These are phyloP conservation scores for Lunasporangiospora selenospora DNA, from an alignment of 192 early-diverging fungal genomes.

Conservation along the genomic window DNA sequence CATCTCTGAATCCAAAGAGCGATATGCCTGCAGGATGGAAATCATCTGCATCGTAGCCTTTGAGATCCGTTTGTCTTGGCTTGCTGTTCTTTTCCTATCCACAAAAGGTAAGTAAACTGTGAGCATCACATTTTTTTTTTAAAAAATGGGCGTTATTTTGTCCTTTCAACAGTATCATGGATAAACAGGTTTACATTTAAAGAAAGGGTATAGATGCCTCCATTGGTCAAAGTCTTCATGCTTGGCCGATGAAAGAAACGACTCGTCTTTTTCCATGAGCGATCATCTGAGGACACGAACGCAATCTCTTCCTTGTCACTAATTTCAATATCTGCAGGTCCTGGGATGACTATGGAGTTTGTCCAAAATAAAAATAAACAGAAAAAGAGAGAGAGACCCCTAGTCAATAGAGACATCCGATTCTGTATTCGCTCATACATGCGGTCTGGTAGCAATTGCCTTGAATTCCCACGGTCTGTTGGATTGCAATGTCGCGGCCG, in stretches of 20 bases:
- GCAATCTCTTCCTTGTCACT: constrained; percentile 25
- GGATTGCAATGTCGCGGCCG: constrained; percentile 24
- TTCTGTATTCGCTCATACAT: too few relatives aligned
- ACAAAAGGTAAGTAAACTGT: background rate
- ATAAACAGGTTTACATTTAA: constrained; percentile 6
- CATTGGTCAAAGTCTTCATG: constrained; percentile 23
- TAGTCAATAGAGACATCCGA: too few relatives aligned
- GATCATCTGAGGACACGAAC: constrained; percentile 43
- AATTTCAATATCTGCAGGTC: constrained; percentile 41
- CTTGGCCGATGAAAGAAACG: constrained; percentile 42
- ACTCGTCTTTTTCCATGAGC: constrained; percentile 33
- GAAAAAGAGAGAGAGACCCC: too few relatives aligned
- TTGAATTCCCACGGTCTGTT: constrained; percentile 23
- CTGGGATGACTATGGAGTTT: constrained; percentile 22
- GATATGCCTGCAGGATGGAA: constrained; percentile 48
- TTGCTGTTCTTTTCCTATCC: constrained; percentile 20
- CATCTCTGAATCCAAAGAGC: constrained; percentile 17
- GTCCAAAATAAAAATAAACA: too few relatives aligned
- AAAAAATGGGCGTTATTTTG: too few relatives aligned
- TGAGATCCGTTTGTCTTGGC: constrained; percentile 19
- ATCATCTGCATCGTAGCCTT: constrained; percentile 11
- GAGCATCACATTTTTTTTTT: background rate
- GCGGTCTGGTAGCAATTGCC: constrained; percentile 43
- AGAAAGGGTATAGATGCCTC: constrained; percentile 35
- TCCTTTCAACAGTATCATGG: background rate